A percentile compares a stretch with the other conserved stretches of the same genome.
These are phyloP conservation scores for Fragaria iinumae DNA, from an alignment of 306 rosid species.

Conservation along the genomic window DNA sequence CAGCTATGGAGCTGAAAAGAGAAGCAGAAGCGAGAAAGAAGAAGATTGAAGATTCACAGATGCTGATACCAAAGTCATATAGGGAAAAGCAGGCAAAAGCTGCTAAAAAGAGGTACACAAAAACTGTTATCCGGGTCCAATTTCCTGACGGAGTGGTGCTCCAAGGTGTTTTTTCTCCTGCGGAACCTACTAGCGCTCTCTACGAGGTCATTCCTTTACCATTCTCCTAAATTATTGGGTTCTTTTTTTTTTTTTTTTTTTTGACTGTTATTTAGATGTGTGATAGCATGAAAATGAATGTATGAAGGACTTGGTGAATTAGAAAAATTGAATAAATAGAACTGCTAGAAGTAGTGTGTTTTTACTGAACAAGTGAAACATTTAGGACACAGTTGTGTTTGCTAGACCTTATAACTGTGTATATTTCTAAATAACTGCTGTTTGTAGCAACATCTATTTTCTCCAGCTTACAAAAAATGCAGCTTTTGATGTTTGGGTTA, in stretches of 20 bases:
- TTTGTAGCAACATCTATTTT: not conserved
- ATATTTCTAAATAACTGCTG: not conserved
- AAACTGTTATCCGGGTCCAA: conserved; percentile 72
- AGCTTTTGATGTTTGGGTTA: not conserved
- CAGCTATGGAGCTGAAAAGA: conserved; percentile 73
- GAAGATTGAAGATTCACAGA: conserved; percentile 89
- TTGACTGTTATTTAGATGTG: conserved; percentile 1
- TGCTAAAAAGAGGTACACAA: conserved; percentile 57
- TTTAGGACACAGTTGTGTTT: not conserved
- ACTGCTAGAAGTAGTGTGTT: not conserved
- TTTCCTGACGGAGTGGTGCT: conserved; percentile 96
- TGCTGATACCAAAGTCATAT: conserved; percentile 74
- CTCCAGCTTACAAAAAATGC: not conserved
- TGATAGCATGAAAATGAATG: not conserved
- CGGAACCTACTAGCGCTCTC: conserved; percentile 68
- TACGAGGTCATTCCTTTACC: conserved; percentile 66
- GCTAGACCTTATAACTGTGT: not conserved
- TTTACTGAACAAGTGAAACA: not conserved
- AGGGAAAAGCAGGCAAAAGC: conserved; percentile 93
- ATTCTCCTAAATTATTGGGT: conserved; percentile 6
- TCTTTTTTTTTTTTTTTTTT: not conserved
- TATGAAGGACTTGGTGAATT: not conserved
- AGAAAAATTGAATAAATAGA: not conserved
- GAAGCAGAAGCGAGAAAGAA: conserved; percentile 84
- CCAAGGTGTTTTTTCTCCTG: conserved; percentile 80